Conservation (phyloP, 2,329 filamentous ascomycete genomes). For the Beauveria asiatica region DNA sequence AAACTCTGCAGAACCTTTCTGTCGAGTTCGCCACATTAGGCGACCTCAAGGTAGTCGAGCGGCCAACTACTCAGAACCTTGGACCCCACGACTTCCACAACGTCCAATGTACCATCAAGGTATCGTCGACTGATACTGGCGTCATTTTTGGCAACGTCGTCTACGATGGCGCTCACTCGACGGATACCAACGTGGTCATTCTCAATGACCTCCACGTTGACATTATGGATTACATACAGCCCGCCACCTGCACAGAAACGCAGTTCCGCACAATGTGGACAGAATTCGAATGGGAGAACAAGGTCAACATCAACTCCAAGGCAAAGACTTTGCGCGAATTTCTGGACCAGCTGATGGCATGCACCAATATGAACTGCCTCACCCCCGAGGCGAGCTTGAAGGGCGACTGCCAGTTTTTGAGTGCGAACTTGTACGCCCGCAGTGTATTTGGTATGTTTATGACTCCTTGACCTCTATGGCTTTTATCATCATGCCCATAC, state of each 20-base stretch:
- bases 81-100: constrained; percentile 96
- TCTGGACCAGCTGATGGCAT: constrained; percentile 89
- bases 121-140: constrained; percentile 93
- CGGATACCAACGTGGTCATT: constrained; percentile 93
- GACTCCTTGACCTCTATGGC: background rate
- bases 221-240: constrained; percentile 99
- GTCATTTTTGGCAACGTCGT: constrained; percentile 99
- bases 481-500: constrained; percentile 11
- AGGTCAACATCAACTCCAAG: constrained; percentile 99
- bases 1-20: constrained; percentile 92
- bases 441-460: constrained; percentile 87
- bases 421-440: constrained; percentile 89
- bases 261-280: constrained; percentile 99
- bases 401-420: constrained; percentile 96
- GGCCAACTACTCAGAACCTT: constrained; percentile 91
- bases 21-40: constrained; percentile 98
- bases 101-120: constrained; percentile 97
- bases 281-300: constrained; percentile 99
- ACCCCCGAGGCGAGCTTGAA: constrained; percentile 94
- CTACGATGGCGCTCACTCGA: constrained; percentile 87
- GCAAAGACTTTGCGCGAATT: constrained; percentile 87
- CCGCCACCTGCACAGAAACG: constrained; percentile 90
- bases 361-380: constrained; percentile 96
- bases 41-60: constrained; percentile 94
- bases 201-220: constrained; percentile 97